Evolutionary conservation across 306 rosid species (phyloP).

Genomic region (Dalbergia cochinchinensis): DNA sequence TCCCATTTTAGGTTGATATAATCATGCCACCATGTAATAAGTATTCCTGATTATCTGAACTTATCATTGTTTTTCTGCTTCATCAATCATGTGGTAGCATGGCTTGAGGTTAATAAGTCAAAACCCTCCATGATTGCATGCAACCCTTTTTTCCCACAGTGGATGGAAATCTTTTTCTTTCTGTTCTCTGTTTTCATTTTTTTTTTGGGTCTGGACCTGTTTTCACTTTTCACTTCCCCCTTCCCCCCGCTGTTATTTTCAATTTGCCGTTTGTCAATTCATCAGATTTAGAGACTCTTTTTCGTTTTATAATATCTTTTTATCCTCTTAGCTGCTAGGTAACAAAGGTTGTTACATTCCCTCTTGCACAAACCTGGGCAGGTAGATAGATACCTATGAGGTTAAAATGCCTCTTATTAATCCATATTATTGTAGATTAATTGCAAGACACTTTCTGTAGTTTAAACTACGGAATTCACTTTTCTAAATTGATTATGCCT

Average conservation of each 20-base stretch:
- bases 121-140: conserved; percentile 38
- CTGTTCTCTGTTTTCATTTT: neutral
- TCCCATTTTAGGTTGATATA: conserved; percentile 31
- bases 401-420: neutral
- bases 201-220: no score
- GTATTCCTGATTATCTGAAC: conserved; percentile 7
- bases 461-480: no score
- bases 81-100: conserved; percentile 39
- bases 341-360: neutral
- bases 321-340: neutral
- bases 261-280: neutral
- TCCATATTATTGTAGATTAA: no score
- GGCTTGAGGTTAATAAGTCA: conserved; percentile 38
- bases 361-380: neutral
- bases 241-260: neutral
- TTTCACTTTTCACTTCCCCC: neutral
- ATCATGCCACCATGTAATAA: conserved; percentile 26
- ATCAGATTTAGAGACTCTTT: neutral
- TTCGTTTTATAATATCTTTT: neutral
- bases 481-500: no score
- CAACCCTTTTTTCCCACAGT: neutral
- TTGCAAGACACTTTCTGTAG: no score
- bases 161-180: conserved; percentile 1
- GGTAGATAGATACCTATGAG: neutral
- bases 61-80: conserved; percentile 25